Evolutionary conservation across 2,329 filamentous ascomycete genomes (phyloP), one percentile per base, ranked within the genome.

Genomic region (Penicillium aurantiogriseum): DNA sequence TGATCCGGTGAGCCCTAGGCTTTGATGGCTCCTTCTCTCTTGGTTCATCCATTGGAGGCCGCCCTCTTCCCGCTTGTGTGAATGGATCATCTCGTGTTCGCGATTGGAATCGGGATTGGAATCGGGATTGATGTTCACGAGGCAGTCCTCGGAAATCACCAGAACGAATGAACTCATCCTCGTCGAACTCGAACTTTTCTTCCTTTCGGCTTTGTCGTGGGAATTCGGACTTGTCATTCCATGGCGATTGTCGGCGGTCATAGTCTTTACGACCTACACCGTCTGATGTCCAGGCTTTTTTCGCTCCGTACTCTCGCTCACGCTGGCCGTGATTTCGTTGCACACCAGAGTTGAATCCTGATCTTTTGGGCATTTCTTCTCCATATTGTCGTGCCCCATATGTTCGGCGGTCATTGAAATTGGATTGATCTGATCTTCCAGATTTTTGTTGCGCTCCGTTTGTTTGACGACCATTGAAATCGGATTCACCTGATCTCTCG

Each of bases 111-210:
- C 59, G 54, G 13, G 54, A 27, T 27, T 45, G 49, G 35, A 53
- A 56, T 10, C 50, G 56, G 39, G 42, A 39, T 50, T 65, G 69
- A 15, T 65, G 61, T 21, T 67, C 63, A 29, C 58, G 63, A 15
- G 67, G 64, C 38, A 68, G 56, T 10, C 54, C 67, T 33, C 63
- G 65, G 44, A 74, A 71, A 21, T 62, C 68, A 36, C 72, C 72
- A 31, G 64, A 65, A 23, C 63, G 66, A 39, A 73, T 68, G 44
- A 72, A 74, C 43, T 73, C 69, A 10, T 69, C 65, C 40, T 68
- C 60, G 27, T 74, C 71, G 25, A 70, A 69, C 4, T 60, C 47
- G 21, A 36, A 43, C 23, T 38, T 33, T 50, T 36, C 49, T 27
- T 51, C 55, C 17, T 38, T 45, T 56, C 43, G 46, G 5, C 10